These are phyloP conservation scores for Eucalyptus victrix DNA, from an alignment of 345 rosid species.

Conservation along the genomic window DNA sequence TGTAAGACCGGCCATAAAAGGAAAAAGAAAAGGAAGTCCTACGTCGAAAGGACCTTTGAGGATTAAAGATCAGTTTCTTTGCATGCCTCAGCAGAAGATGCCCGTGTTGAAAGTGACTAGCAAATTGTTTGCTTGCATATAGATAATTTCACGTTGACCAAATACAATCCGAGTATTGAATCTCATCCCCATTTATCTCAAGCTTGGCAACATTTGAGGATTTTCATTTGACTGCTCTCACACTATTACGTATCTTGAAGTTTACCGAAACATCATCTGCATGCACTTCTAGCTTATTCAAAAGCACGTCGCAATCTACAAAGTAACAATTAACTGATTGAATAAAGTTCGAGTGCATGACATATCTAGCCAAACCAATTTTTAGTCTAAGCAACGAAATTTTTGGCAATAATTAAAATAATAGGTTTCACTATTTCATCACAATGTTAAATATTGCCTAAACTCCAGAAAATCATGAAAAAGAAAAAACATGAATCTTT, in stretches of 20 bases:
- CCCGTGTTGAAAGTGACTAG: not conserved
- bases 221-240: not conserved
- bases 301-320: accelerated
- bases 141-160: not conserved
- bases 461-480: not conserved
- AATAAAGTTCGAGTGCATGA: not conserved
- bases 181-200: not conserved
- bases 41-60: not conserved
- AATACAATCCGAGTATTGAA: not conserved
- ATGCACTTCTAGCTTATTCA: accelerated
- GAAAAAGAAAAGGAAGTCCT: not conserved
- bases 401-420: not conserved
- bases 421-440: not conserved
- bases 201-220: not conserved
- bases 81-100: not conserved
- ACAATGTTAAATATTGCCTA: not conserved
- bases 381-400: not conserved
- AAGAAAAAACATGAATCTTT: not conserved
- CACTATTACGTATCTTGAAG: not conserved
- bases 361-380: not conserved
- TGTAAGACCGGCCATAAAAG: not conserved
- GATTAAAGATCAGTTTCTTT: not conserved
- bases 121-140: not conserved
- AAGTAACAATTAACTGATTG: not conserved
- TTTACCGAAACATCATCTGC: accelerated